These are phyloP conservation scores for Mycena venus DNA, from an alignment of 768 basidiomycete species.

Conservation along the genomic window DNA sequence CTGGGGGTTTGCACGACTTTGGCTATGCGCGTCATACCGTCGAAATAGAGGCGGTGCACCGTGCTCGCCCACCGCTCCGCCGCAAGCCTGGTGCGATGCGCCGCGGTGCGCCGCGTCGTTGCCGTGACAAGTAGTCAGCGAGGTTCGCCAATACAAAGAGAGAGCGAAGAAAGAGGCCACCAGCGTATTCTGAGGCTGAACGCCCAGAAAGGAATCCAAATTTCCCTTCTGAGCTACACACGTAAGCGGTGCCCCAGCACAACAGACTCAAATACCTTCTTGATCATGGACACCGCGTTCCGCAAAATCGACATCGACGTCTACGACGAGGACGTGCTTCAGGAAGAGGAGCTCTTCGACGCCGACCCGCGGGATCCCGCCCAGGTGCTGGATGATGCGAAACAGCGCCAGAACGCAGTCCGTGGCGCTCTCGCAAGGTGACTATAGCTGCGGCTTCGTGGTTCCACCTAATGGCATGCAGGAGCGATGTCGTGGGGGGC, in stretches of 20 bases:
- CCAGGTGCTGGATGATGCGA: constrained; percentile 81
- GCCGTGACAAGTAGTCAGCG: too few species aligned
- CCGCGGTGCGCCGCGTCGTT: too few species aligned
- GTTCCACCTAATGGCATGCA: constrained; percentile 42
- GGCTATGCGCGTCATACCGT: background rate
- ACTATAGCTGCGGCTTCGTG: constrained; percentile 40
- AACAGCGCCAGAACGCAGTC: constrained; percentile 79
- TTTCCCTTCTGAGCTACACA: too few species aligned
- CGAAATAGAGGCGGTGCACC: too few species aligned
- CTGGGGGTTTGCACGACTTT: background rate
- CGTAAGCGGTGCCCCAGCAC: background rate
- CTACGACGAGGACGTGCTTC: constrained; percentile 91
- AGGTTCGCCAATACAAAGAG: constrained; percentile 8
- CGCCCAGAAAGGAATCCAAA: too few species aligned
- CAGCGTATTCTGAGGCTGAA: too few species aligned
- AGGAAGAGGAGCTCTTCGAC: constrained; percentile 88
- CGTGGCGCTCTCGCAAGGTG: constrained; percentile 82
- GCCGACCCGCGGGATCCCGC: constrained; percentile 85
- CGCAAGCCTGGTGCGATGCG: too few species aligned
- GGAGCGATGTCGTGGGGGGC: constrained; percentile 86
- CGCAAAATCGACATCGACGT: constrained; percentile 95
- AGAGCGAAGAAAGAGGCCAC: too few species aligned
- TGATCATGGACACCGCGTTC: constrained; percentile 69
- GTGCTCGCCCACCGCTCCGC: background rate
- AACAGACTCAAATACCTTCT: constrained; percentile 6